Conservation (phyloP, 2,329 filamentous ascomycete genomes). For the Alternaria ventricosa region DNA sequence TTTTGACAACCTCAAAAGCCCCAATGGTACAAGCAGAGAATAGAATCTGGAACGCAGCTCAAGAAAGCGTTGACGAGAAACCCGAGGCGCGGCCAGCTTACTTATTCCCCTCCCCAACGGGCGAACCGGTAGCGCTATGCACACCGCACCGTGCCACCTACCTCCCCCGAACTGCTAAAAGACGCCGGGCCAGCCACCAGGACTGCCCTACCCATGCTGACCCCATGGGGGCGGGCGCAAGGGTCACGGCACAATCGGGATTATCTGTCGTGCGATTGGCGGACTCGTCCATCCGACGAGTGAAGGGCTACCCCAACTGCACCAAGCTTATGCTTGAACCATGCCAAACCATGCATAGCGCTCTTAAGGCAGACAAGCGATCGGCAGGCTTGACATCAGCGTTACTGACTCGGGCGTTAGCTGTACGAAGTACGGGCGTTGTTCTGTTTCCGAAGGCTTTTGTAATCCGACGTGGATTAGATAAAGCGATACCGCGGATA, state of each 20-base stretch:
- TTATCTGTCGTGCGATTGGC: neutral
- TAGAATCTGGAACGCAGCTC: neutral
- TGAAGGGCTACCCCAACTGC: neutral
- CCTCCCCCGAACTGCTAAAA: neutral
- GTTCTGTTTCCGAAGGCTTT: neutral
- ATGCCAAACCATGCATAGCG: constrained; percentile 1
- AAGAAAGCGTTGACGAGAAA: neutral
- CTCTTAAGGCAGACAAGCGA: neutral
- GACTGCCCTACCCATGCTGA: neutral
- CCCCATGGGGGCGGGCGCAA: constrained; percentile 2
- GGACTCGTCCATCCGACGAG: neutral
- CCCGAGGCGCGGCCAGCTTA: neutral
- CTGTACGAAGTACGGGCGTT: neutral
- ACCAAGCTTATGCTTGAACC: neutral
- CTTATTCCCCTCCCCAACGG: neutral
- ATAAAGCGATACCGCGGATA: neutral
- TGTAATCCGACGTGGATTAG: neutral
- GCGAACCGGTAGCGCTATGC: neutral
- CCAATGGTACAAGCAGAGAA: neutral
- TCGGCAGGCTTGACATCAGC: neutral
- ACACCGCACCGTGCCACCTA: neutral
- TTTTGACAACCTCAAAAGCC: neutral
- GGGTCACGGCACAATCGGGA: neutral
- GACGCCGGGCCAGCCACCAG: neutral
- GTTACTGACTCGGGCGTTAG: neutral